Percentiles rank a stretch among this genome's conserved stretches.
Evolutionary conservation across 345 rosid species (phyloP).

Genomic region (Chamaenerion angustifolium): DNA sequence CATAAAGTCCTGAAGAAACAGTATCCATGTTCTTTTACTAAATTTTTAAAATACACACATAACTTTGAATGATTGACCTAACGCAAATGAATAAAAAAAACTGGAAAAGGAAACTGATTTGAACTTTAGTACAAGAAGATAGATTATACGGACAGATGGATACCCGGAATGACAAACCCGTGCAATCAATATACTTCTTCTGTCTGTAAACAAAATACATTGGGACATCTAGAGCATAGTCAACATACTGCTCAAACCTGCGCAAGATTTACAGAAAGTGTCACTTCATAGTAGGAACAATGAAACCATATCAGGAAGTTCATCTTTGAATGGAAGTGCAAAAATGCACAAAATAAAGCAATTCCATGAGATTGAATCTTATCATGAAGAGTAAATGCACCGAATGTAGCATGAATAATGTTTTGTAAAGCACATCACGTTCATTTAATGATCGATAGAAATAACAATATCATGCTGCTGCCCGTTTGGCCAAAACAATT

Average conservation of each 20-base stretch:
- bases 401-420: too few species aligned
- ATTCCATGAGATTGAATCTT: too few species aligned
- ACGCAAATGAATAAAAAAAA: background rate
- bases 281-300: conserved; percentile 74
- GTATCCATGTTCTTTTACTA: background rate
- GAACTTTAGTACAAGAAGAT: conserved; percentile 8
- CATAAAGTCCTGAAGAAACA: conserved; percentile 65
- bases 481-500: too few species aligned
- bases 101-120: background rate
- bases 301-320: conserved; percentile 1
- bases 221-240: conserved; percentile 94
- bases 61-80: background rate
- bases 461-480: too few species aligned
- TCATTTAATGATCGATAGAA: too few species aligned
- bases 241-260: conserved; percentile 98
- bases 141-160: conserved; percentile 31
- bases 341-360: background rate
- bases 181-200: conserved; percentile 75
- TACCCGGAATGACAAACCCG: conserved; percentile 92
- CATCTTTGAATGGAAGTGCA: background rate
- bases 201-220: conserved; percentile 89
- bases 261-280: conserved; percentile 18
- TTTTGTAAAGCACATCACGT: too few species aligned
- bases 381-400: too few species aligned
- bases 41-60: background rate